Base-by-base conservation (phyloP, 164 flowering plant genomes). In the Tetracentron sinense region DNA sequence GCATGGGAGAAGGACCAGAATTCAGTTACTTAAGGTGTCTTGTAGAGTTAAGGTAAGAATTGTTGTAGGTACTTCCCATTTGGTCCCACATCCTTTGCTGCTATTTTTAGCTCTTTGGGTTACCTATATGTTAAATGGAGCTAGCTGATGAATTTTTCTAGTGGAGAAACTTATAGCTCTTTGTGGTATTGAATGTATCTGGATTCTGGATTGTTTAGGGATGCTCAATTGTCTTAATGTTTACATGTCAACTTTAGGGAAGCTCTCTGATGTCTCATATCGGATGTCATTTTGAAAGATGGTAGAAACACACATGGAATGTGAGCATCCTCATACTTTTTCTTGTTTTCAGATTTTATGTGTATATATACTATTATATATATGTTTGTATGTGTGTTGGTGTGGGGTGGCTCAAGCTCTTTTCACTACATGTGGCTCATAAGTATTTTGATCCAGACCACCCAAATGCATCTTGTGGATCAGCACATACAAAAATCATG, bases 121-220 rank as follows among this genome's bases (percentile, higher is more conserved):
- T 33, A 4, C 4, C 38, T 33, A 33, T 33, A 4, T 4, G 38
- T 33, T 10, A 20, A 2, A 17, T 23, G 30, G 55, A 52, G 30
- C 16, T 52, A 52, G 17, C 22, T 52, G 55, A 26, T 25, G 29
- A n/a, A n/a, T n/a, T n/a, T n/a, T n/a, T n/a, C n/a, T n/a, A n/a
- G n/a, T n/a, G n/a, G n/a, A n/a, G n/a, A n/a, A n/a, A n/a, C n/a
- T n/a, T n/a, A n/a, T n/a, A n/a, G n/a, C n/a, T n/a, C n/a, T 49
- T 49, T 49, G 7, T 52, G 55, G 55, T 26, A 52, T 23, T 52
- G 55, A 52, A 52, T 23, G 55, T 23, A n/a, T n/a, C n/a, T n/a
- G n/a, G n/a, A n/a, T n/a, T n/a, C 29, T 52, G 14, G 29, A 52
- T 23, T 25, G 3, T 50, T 50, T 52, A 10, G 12, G 55, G 29